Evolutionary conservation across 2,329 filamentous ascomycete species (phyloP), one percentile per base, ranked within the genome.

Genomic region (Dactylellina parvicollis): DNA sequence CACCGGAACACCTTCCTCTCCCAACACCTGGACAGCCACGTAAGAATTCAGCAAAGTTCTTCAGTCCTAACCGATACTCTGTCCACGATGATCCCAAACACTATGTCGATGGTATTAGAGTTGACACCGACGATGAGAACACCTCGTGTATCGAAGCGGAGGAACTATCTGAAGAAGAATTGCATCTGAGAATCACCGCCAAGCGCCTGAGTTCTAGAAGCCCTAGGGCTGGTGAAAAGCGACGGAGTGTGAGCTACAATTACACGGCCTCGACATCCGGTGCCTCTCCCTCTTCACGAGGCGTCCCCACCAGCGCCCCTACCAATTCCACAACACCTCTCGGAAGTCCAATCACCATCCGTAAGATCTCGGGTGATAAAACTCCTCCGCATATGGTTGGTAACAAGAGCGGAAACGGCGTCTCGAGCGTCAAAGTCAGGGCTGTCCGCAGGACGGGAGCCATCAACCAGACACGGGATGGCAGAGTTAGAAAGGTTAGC

Each of bases 11-110:
- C 77, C 86, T 99, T 3, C 95, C 95, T 1, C 94, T 93, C 0
- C 95, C 95, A 2, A 99, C 95, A 3, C 95, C 95, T 0, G 95
- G 95, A 1, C 95, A 99, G 80, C 95, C 95, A 26, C 88, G 95
- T 75, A 98, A 99, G 84, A 90, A 90, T 18, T 75, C 71, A 2
- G 74, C 64, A 10, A 75, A 75, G 30, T 70, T 76, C 66, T 66
- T 67, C 50, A 66, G 70, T 16, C 70, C 70, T 2, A 66, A 66
- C n/a, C 61, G 70, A 9, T 67, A 74, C 47, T 76, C 80, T 76
- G 86, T 28, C 76, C 80, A 70, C 20, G 80, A 82, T 3, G 79
- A 78, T 22, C 80, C 80, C 1, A 69, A 55, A 49, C 38, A 72
- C 60, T 55, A 67, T 50, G 67, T 73, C 40, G 67, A 73, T 42